Evolutionary conservation across 106 monocot species (phyloP).

Genomic region (Phalaenopsis equestris): DNA sequence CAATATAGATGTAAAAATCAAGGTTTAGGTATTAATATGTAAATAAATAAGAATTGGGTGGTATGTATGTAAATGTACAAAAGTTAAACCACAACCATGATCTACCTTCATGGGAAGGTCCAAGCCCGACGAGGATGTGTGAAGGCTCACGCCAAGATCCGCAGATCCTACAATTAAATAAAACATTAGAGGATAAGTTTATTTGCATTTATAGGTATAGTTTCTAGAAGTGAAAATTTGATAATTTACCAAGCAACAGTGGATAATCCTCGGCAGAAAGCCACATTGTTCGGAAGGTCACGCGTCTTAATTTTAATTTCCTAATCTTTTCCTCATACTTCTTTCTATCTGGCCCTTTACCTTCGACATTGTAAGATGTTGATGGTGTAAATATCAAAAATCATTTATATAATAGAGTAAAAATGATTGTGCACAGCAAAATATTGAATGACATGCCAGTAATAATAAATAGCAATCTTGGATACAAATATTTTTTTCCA

Average conservation of each 20-base stretch:
- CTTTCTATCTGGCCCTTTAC: constrained; percentile 89
- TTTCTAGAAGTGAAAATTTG: constrained; percentile 1
- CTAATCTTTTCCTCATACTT: constrained; percentile 78
- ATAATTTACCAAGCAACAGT: constrained; percentile 56
- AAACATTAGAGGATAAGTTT: neutral
- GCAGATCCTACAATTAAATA: constrained; percentile 66
- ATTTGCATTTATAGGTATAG: neutral
- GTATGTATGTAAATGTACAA: no score
- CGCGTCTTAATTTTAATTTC: constrained; percentile 72
- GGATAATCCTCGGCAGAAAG: constrained; percentile 86
- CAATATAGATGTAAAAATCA: no score
- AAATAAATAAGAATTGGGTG: no score
- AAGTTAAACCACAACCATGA: no score
- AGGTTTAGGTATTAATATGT: no score
- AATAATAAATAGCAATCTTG: constrained; percentile 76
- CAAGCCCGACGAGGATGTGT: constrained; percentile 92
- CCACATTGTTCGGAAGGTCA: constrained; percentile 95
- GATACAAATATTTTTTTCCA: constrained; percentile 48
- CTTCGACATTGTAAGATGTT: constrained; percentile 20
- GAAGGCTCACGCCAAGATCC: constrained; percentile 84
- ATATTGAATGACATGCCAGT: constrained; percentile 46
- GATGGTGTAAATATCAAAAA: neutral
- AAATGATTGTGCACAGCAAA: neutral
- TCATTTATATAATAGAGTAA: constrained; percentile 3
- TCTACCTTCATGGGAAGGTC: constrained; percentile 97